Evolutionary conservation across 306 rosid genomes (phyloP).

Genomic region (Dryas alaskensis): DNA sequence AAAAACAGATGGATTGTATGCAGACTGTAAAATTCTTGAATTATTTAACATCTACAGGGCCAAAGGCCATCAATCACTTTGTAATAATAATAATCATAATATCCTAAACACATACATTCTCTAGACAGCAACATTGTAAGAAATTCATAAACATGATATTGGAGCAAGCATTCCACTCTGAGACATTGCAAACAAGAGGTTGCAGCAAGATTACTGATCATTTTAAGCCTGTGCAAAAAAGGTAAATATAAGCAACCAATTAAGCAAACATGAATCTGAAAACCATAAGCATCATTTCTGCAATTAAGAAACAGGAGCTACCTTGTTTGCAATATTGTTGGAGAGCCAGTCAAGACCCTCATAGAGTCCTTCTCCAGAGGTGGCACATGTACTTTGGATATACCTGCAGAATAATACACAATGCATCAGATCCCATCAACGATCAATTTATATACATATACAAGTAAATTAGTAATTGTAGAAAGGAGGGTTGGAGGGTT

Average conservation of each 20-base stretch:
- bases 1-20: neutral
- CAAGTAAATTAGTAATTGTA: too few relatives aligned
- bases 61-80: constrained; percentile 6
- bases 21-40: constrained; percentile 15
- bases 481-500: neutral
- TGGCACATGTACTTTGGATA: constrained; percentile 56
- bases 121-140: constrained; percentile 10
- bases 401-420: constrained; percentile 21
- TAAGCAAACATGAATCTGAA: neutral
- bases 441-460: neutral
- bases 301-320: neutral
- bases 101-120: constrained; percentile 19
- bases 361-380: constrained; percentile 54
- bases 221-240: constrained; percentile 27
- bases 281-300: neutral
- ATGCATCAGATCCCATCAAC: neutral
- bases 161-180: constrained; percentile 4
- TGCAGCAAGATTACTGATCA: neutral
- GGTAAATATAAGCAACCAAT: neutral
- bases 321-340: constrained; percentile 56
- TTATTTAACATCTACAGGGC: constrained; percentile 31
- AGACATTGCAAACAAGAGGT: constrained; percentile 11
- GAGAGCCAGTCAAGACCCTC: constrained; percentile 60
- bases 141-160: constrained; percentile 25
- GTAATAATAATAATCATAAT: neutral